phyloP scores from a whole-genome alignment of 2,329 filamentous ascomycete species.

The Scedosporium dehoogii region DNA sequence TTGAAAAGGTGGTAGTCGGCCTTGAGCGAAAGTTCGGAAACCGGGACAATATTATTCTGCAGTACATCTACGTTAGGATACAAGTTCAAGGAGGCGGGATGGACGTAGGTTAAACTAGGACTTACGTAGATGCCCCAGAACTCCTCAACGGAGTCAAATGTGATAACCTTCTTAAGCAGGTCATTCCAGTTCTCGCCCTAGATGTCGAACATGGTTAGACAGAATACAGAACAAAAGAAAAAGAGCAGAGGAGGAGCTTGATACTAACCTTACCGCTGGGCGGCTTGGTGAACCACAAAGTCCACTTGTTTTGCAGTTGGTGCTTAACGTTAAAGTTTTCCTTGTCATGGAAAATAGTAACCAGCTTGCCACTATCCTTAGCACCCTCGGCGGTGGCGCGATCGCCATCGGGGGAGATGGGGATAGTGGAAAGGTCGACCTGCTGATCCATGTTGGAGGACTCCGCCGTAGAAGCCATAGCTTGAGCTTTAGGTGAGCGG shows the following conservation, averaged over 20 bases:
- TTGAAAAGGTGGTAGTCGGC: constrained; percentile 99
- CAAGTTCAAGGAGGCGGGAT: constrained; percentile 6
- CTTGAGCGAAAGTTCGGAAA: constrained; percentile 91
- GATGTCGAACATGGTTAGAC: constrained; percentile 13
- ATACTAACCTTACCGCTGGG: constrained; percentile 76
- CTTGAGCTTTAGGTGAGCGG: neutral
- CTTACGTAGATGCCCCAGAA: constrained; percentile 99
- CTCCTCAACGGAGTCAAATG: constrained; percentile 96
- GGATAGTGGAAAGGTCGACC: constrained; percentile 59
- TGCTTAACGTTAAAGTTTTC: constrained; percentile 99
- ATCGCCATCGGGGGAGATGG: constrained; percentile 52
- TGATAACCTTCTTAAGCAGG: constrained; percentile 95
- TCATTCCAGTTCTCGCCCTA: constrained; percentile 99
- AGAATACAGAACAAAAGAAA: neutral
- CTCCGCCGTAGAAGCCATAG: constrained; percentile 24
- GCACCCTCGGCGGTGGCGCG: constrained; percentile 34
- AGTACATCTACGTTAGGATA: constrained; percentile 9
- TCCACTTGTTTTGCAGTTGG: constrained; percentile 95
- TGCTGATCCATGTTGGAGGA: constrained; percentile 35
- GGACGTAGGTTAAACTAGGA: constrained; percentile 12
- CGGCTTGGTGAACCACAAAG: constrained; percentile 98
- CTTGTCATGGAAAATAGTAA: constrained; percentile 96
- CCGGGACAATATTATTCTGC: constrained; percentile 98
- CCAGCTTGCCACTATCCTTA: constrained; percentile 48
- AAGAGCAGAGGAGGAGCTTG: neutral